phyloP scores from a whole-genome alignment of 352 stramenopile species.

The Globisporangium spiculum region DNA sequence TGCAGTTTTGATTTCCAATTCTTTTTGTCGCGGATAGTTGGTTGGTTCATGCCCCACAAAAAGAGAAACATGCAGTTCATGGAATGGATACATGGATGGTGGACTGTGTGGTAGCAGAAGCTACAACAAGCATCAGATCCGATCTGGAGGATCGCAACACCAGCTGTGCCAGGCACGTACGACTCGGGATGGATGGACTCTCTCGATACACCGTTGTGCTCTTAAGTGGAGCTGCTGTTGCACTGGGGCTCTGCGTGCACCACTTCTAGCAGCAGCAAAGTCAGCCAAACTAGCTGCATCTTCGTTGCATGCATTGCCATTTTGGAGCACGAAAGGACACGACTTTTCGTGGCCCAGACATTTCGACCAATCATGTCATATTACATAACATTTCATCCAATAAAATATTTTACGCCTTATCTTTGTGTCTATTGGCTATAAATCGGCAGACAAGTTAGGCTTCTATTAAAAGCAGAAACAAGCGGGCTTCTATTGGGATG shows the following conservation, averaged over 20 bases:
- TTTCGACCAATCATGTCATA: background rate
- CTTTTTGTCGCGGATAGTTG: background rate
- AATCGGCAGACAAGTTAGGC: background rate
- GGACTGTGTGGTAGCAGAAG: background rate
- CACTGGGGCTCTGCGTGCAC: background rate
- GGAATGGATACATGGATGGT: background rate
- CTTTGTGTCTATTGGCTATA: background rate
- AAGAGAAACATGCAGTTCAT: background rate
- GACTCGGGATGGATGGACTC: background rate
- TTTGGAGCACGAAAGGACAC: constrained; percentile 1
- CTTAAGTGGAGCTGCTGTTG: background rate
- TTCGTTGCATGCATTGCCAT: background rate
- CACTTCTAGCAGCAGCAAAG: background rate
- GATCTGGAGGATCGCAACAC: background rate
- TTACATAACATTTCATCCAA: background rate
- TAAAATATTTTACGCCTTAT: background rate
- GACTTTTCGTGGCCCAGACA: background rate
- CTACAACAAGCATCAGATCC: background rate
- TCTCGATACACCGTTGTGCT: background rate
- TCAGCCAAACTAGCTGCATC: background rate
- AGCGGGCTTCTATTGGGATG: background rate
- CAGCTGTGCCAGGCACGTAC: background rate
- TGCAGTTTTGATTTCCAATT: background rate
- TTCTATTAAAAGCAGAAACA: background rate
- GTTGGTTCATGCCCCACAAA: background rate